Base-by-base conservation (phyloP, 1,139 yeast genomes). In the Lizanozyma gosingica region DNA sequence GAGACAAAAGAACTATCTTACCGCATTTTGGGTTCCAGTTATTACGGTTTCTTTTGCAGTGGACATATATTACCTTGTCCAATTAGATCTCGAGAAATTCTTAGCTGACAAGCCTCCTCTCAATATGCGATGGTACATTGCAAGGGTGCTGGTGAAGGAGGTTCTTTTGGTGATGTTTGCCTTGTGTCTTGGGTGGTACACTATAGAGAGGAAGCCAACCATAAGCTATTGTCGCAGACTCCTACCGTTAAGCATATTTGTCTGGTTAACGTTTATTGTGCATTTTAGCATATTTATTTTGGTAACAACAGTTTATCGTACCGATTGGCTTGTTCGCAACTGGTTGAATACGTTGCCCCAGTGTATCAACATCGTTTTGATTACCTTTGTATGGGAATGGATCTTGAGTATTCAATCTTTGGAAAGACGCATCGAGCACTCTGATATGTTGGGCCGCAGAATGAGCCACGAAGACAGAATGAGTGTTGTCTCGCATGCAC, bases 371-470 rank as follows among this genome's bases (percentile, higher is more conserved):
- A 54, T 67, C 34, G 57, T 62, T 15, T 43, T 67, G 11, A 47
- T 67, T 17, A 61, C 71, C 3, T 53, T 62, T 2, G 51, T 65
- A 2, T 70, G 75, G 75, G 75, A 70, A 51, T 70, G 76, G 76
- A 48, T 67, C 14, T 60, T 52, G 45, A 63, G 62, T 46, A 67
- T 70, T 33, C 53, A 62, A 41, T 56, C 60, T 33, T 50, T 68
- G 35, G 73, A 68, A 43, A 65, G 66, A 48, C 48, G 64, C 18
- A 50, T 49, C 27, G 76, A 70, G 44, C 51, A 67, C 34, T 58
- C 60, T 53, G 74, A 69, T 3, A 66, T 70, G 27, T 56, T 70
- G 39, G 76, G 76, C 3, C 56, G 76, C 46, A 49, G 71, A 43
- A 63, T 70, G 36, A 63, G 69, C 29, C 11, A 22, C 29, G 29